Conservation (phyloP, 257 asterid genomes). For the Nicotiana paniculata region DNA sequence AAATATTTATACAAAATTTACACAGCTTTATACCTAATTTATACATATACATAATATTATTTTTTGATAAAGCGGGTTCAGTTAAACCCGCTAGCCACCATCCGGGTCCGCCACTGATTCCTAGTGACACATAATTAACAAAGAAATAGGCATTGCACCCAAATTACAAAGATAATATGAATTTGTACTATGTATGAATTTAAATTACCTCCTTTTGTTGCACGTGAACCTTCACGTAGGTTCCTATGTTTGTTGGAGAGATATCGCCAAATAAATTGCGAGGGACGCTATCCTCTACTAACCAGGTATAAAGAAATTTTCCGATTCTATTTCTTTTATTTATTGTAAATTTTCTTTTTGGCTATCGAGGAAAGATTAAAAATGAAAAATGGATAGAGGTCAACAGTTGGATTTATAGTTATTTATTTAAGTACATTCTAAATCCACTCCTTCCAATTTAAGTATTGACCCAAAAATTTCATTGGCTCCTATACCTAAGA, state of each 20-base stretch:
- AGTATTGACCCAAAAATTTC: no score
- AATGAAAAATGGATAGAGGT: neutral
- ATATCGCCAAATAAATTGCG: conserved; percentile 71
- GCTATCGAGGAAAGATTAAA: neutral
- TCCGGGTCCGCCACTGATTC: no score
- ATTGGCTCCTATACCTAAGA: no score
- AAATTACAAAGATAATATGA: neutral
- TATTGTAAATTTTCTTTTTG: neutral
- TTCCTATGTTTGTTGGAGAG: conserved; percentile 74
- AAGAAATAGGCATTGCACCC: neutral
- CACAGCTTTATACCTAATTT: no score
- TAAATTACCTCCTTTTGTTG: neutral
- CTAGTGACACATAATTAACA: neutral
- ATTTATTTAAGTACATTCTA: no score
- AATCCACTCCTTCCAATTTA: no score
- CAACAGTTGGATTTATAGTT: no score
- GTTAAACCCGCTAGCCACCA: no score
- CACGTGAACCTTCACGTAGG: conserved; percentile 19
- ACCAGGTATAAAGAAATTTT: conserved; percentile 45
- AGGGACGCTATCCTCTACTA: conserved; percentile 60
- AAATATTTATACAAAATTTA: no score
- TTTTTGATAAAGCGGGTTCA: no score
- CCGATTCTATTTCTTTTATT: neutral
- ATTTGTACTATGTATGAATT: neutral
- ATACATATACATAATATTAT: no score